These are phyloP conservation scores for Camelina sativa DNA, from an alignment of 345 rosid species.

Conservation along the genomic window DNA sequence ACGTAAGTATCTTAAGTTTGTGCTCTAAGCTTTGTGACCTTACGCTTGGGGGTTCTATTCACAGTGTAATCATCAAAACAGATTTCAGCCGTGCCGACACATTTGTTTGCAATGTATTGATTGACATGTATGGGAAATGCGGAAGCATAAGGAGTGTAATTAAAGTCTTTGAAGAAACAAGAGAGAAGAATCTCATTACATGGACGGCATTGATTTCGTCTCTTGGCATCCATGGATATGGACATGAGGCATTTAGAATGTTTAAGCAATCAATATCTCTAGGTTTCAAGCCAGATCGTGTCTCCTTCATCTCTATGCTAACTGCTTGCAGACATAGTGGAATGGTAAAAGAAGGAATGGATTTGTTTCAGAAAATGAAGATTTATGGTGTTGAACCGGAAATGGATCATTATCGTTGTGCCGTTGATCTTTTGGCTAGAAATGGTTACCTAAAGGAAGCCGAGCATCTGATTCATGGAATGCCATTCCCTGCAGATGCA, in stretches of 20 bases:
- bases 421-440: constrained; percentile 73
- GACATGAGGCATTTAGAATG: constrained; percentile 60
- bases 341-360: constrained; percentile 73
- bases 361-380: constrained; percentile 63
- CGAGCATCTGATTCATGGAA: constrained; percentile 59
- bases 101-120: constrained; percentile 66
- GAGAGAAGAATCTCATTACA: constrained; percentile 64
- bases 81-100: constrained; percentile 58
- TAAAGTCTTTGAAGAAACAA: constrained; percentile 54
- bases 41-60: constrained; percentile 75
- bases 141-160: constrained; percentile 58
- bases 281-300: constrained; percentile 72
- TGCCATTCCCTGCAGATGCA: constrained; percentile 78
- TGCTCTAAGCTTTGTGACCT: constrained; percentile 61
- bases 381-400: constrained; percentile 64
- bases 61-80: constrained; percentile 65
- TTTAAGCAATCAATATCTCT: constrained; percentile 59
- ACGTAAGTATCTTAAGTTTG: constrained; percentile 64
- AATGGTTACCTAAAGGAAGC: constrained; percentile 69
- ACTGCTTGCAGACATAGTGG: constrained; percentile 80
- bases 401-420: constrained; percentile 73
- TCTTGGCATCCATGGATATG: constrained; percentile 69
- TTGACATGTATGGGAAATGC: constrained; percentile 96
- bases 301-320: constrained; percentile 69
- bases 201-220: constrained; percentile 85